Evolutionary conservation across 192 early-diverging fungal genomes (phyloP), one percentile per base, ranked within the genome.

Genomic region (Umbelopsis sp.): DNA sequence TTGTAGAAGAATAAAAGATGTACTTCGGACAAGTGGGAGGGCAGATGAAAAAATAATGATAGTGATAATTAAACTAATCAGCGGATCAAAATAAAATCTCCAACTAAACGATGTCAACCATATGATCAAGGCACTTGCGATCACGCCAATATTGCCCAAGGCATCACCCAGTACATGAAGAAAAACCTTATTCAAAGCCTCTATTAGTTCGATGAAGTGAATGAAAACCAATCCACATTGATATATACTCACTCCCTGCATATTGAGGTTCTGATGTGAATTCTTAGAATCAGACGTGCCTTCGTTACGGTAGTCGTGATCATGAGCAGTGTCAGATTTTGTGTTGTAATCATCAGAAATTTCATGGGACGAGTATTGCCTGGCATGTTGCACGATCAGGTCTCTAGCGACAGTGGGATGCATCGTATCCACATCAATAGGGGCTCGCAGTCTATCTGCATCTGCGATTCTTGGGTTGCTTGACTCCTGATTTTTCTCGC

Each of bases 81-180:
- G 71, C 45, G 96, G 96, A 78, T 98, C 96, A 79, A 92, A 82
- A 80, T 96, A 98, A 52, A 85, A 88, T 50, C 85, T 74, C 95
- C 93, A 96, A 2, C 67, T 52, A 29, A 86, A 89, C 16, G 87
- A 72, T 0, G 86, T 85, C 34, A 87, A 81, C 85, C 92, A 91
- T 44, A 96, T 91, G 54, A 96, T 84, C 54, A 95, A 73, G 0
- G 92, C 90, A 45, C 89, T 85, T 45, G 88, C 77, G 47, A 98
- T 94, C 26, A 98, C 96, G 3, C 92, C 96, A 54, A 98, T 76
- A 56, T 91, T 92, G 29, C 92, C 94, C 20, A 97, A 82, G 4
- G 93, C 91, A 77, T 98, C 96, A 51, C 96, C 95, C 20, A 96
- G 78, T 31, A 96, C 91, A 81, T 98, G 95, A 45, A 98, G 80